Evolutionary conservation across 2,329 filamentous ascomycete species (phyloP), one percentile per base, ranked within the genome.

Genomic region (Neodidymelliopsis sp.): DNA sequence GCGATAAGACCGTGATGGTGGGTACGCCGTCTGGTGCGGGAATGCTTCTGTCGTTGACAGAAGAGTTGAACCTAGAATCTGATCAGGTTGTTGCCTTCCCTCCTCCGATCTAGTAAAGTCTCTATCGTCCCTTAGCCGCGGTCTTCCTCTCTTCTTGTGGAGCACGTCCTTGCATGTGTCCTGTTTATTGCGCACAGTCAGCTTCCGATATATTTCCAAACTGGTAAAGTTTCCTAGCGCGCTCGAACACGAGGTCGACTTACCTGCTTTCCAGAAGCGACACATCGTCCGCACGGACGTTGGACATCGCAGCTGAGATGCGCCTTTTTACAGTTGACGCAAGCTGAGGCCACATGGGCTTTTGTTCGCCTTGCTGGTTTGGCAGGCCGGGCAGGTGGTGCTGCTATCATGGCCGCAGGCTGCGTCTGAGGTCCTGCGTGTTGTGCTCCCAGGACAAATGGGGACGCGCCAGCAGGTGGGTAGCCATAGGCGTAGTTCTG

Each of bases 321-420:
- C 27, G 90, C 90, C 71, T 85, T 86, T 70, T 93, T 93, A 76
- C 90, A 94, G 52, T 91, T 90, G 59, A 93, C 86, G 69, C 90
- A 94, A 19, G 90, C 90, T 25, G 89, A 92, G 39, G 89, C 88
- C 42, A 93, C 90, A 75, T 94, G 90, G 11, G 88, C 88, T 68
- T 91, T 91, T 5, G 87, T 86, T 70, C 73, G 67, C 42, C 73
- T 66, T 16, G 71, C 71, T 45, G 67, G 66, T 50, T 71, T 74
- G 29, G 54, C 62, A 16, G 63, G 57, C 50, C 69, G 61, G 8
- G 61, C 35, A 16, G 68, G 54, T 27, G 61, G 67, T 34, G 70
- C 67, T 53, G 63, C 58, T 39, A 70, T 65, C 36, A 72, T 66
- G 6, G 66, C 54, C 28, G 62, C 56, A 49, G 63, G 65, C 50